Percentiles rank a stretch among this genome's conserved stretches.
These are phyloP conservation scores for Lignosus rhinocerotis DNA, from an alignment of 1,284 basidiomycete species.

Conservation along the genomic window DNA sequence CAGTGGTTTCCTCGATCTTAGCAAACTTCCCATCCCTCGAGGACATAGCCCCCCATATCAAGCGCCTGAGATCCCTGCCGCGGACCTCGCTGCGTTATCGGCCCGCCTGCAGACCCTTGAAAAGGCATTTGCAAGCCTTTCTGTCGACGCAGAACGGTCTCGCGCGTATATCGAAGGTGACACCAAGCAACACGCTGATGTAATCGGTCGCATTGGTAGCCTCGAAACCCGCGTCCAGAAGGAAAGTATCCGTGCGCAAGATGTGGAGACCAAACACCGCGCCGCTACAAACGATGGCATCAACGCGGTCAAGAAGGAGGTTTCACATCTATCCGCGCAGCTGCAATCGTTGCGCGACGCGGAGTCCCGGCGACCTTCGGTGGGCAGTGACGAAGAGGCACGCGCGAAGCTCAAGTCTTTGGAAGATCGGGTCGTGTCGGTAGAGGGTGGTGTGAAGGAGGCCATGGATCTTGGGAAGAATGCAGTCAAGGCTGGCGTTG, in stretches of 20 bases:
- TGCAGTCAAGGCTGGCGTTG: conserved; percentile 36
- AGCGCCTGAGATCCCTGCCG: conserved; percentile 60
- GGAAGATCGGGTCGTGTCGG: conserved; percentile 59
- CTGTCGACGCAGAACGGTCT: conserved; percentile 51
- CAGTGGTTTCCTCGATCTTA: conserved; percentile 41
- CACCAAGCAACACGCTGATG: conserved; percentile 47
- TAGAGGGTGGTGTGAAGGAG: conserved; percentile 74
- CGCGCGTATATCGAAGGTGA: conserved; percentile 53
- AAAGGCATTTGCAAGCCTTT: conserved; percentile 55
- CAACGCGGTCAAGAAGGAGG: conserved; percentile 51
- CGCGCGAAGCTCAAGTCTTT: conserved; percentile 52
- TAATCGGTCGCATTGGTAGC: conserved; percentile 49
- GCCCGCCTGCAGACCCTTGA: conserved; percentile 69
- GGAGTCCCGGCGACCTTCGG: conserved; percentile 29
- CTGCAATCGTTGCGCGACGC: conserved; percentile 38
- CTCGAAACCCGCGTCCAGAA: conserved; percentile 60
- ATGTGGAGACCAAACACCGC: conserved; percentile 54
- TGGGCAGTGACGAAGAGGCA: conserved; percentile 53
- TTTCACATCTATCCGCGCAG: conserved; percentile 54
- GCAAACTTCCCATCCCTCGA: conserved; percentile 28
- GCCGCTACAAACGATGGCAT: conserved; percentile 47
- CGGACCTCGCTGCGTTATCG: conserved; percentile 70
- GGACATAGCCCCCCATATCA: conserved; percentile 36
- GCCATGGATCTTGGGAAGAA: conserved; percentile 67
- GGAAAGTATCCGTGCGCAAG: conserved; percentile 51